Conservation (phyloP, 2,329 filamentous ascomycete genomes). For the Alternaria consortialis region DNA sequence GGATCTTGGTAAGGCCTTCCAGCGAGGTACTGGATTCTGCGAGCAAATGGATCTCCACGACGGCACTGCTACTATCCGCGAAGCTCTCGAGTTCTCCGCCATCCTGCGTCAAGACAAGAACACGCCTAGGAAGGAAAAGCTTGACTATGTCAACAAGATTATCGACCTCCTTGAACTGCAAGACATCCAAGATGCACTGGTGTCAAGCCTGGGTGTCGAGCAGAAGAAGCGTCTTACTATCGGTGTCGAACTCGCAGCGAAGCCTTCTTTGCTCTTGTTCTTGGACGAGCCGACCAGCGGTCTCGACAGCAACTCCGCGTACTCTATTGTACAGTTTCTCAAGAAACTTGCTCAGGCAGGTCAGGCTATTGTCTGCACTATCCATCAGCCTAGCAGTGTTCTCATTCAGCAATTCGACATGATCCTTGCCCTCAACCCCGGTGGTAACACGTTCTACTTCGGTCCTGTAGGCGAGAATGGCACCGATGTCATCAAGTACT, state of each 20-base stretch:
- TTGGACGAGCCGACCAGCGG: slow-evolving; percentile 77
- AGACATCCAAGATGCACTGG: slow-evolving; percentile 72
- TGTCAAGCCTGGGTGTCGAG: slow-evolving; percentile 71
- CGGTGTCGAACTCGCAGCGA: slow-evolving; percentile 70
- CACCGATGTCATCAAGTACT: slow-evolving; percentile 71
- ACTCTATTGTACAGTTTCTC: slow-evolving; percentile 72
- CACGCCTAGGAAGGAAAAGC: slow-evolving; percentile 67
- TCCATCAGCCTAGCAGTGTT: slow-evolving; percentile 75
- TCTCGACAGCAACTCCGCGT: slow-evolving; percentile 74
- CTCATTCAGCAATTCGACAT: slow-evolving; percentile 78
- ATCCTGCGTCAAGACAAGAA: slow-evolving; percentile 68
- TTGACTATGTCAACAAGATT: slow-evolving; percentile 72
- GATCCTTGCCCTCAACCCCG: slow-evolving; percentile 73
- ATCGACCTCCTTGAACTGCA: slow-evolving; percentile 71
- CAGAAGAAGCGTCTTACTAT: slow-evolving; percentile 77
- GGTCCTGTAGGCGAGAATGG: slow-evolving; percentile 75
- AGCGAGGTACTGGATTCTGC: slow-evolving; percentile 74
- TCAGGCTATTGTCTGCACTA: slow-evolving; percentile 77
- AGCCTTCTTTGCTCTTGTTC: slow-evolving; percentile 73
- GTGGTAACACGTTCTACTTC: slow-evolving; percentile 77
- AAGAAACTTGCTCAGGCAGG: slow-evolving; percentile 72
- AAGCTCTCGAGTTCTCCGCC: slow-evolving; percentile 74
- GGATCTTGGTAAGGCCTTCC: slow-evolving; percentile 66
- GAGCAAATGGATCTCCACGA: slow-evolving; percentile 78
- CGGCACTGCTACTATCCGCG: slow-evolving; percentile 70